phyloP scores from a whole-genome alignment of 1,284 basidiomycete species.

The Ustilago trichophora region DNA sequence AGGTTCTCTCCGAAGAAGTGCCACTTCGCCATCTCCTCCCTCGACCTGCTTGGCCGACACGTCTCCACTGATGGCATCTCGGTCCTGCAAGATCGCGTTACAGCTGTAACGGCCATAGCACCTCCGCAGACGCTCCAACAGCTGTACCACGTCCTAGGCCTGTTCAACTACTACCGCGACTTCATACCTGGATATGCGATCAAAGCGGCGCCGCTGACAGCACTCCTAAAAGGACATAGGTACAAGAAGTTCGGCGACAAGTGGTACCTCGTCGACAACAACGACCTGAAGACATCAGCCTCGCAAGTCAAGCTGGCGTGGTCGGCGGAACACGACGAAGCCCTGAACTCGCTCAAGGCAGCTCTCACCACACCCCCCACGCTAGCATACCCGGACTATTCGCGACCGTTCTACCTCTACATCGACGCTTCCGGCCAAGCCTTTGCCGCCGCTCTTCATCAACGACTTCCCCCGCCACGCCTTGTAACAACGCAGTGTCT shows the following conservation, averaged over 20 bases:
- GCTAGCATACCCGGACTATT: not conserved
- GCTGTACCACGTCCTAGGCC: constrained; percentile 5
- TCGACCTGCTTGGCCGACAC: not conserved
- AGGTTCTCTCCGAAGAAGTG: not conserved
- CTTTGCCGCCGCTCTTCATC: not conserved
- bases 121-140: not conserved
- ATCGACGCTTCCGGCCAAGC: not conserved
- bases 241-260: not conserved
- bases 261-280: not conserved
- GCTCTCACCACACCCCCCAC: not conserved
- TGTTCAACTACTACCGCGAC: constrained; percentile 10
- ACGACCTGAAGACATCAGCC: not conserved
- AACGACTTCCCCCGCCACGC: not conserved
- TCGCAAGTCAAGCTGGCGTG: not conserved
- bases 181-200: constrained; percentile 6
- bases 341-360: not conserved
- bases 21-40: not conserved
- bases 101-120: not conserved
- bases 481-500: not conserved
- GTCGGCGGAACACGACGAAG: not conserved
- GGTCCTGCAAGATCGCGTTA: not conserved
- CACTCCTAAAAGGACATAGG: not conserved
- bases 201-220: not conserved
- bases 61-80: not conserved
- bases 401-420: not conserved